Evolutionary conservation across 192 early-diverging fungal genomes (phyloP).

Genomic region (Coemansia sp.): DNA sequence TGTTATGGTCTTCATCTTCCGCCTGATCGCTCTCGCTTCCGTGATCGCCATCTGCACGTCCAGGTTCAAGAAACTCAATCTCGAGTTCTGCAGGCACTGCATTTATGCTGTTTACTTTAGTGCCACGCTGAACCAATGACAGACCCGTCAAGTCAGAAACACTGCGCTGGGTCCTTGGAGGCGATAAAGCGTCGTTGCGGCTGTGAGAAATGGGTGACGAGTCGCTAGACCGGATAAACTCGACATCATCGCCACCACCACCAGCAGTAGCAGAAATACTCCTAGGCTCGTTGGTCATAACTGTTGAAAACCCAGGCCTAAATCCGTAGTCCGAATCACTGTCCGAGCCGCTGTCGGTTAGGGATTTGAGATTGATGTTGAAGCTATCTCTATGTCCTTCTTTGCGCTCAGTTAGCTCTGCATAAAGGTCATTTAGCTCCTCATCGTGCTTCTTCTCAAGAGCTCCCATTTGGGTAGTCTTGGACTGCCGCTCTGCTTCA

Average conservation of each 20-base stretch:
- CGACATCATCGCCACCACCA: background rate
- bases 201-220: constrained; percentile 14
- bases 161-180: constrained; percentile 21
- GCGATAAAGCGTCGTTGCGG: constrained; percentile 9
- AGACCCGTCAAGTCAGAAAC: constrained; percentile 21
- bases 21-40: background rate
- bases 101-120: background rate
- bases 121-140: background rate
- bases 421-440: constrained; percentile 34
- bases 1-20: background rate
- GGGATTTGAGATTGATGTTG: background rate
- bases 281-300: constrained; percentile 1
- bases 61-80: background rate
- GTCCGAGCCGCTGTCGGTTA: constrained; percentile 21
- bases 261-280: background rate
- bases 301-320: constrained; percentile 23
- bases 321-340: constrained; percentile 24
- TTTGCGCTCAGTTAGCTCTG: constrained; percentile 29
- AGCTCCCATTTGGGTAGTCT: constrained; percentile 28
- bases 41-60: background rate
- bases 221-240: constrained; percentile 12
- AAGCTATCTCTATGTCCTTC: constrained; percentile 14
- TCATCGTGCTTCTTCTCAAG: constrained; percentile 42
- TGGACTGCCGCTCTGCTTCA: constrained; percentile 47
- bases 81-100: background rate